These are phyloP conservation scores for Cystobasidium slooffiae DNA, from an alignment of 1,284 basidiomycete genomes.

Conservation along the genomic window DNA sequence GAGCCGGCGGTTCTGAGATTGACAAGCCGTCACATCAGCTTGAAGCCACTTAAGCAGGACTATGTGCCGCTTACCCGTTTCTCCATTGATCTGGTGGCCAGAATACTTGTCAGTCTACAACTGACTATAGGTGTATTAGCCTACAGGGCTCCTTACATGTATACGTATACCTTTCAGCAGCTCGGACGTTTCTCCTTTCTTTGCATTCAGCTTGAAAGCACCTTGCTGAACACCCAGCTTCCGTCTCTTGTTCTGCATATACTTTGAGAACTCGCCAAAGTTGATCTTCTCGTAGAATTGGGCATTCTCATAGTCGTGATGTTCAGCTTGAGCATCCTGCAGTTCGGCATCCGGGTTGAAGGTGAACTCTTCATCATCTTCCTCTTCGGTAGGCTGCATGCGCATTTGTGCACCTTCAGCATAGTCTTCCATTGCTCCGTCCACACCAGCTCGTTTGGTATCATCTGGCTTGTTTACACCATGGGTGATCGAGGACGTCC, in stretches of 20 bases:
- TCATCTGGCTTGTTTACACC: constrained; percentile 1
- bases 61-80: constrained; percentile 62
- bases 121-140: neutral
- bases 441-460: neutral
- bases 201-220: constrained; percentile 32
- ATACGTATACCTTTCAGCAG: constrained; percentile 76
- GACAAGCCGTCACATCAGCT: neutral
- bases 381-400: constrained; percentile 6
- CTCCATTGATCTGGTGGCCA: constrained; percentile 76
- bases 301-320: constrained; percentile 36
- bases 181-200: constrained; percentile 57
- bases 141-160: constrained; percentile 64
- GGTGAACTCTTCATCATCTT: constrained; percentile 34
- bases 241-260: constrained; percentile 39
- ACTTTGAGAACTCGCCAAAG: constrained; percentile 42
- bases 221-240: constrained; percentile 44
- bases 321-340: constrained; percentile 38
- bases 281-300: constrained; percentile 41
- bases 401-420: neutral
- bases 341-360: constrained; percentile 41
- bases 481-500: constrained; percentile 4
- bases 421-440: neutral
- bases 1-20: constrained; percentile 68
- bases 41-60: neutral
- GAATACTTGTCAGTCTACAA: neutral